Evolutionary conservation across 305 asterid species (phyloP), one percentile per base, ranked within the genome.

Genomic region (Fraxinus greggii): DNA sequence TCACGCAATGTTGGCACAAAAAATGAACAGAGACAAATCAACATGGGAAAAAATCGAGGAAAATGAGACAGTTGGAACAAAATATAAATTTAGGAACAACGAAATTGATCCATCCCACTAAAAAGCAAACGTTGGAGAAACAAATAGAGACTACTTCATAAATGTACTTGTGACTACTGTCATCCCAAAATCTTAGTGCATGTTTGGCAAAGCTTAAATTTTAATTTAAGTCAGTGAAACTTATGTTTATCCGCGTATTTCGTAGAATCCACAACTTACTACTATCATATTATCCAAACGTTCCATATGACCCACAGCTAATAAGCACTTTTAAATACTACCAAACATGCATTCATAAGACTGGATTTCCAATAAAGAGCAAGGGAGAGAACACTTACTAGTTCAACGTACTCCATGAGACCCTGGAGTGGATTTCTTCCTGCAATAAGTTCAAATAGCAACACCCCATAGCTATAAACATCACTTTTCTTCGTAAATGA

Each of bases 351-450:
- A n/a, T 82, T 81, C 77, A 81, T 36, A 28, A 72, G 54, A 70
- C 48, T 70, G 73, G 7, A 35, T 76, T 51, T 24, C 78, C 23
- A 33, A 51, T 35, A 70, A 21, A 73, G 82, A 78, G 15, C 10
- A 76, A 65, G 28, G 24, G 77, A 79, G 70, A 80, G 84, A 54
- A 56, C 33, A 80, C 94, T 91, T 91, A 94, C 98, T 48, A 94
- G 93, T 84, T 92, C 97, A 48, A 93, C 93, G 59, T 91, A 84
- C 86, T 94, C 98, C 90, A 91, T 91, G 38, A 94, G 92, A 77
- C 98, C 98, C 81, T 94, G 97, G 82, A 91, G 95, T 59, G 98
- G 98, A 78, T 90, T 94, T 88, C 93, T 89, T 80, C 94, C 97
- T 15, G 98, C 92, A 81, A 94, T 81, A 74, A 94, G 95, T 85